Base-by-base conservation (phyloP, 305 asterid species). In the Plantago rigida region DNA sequence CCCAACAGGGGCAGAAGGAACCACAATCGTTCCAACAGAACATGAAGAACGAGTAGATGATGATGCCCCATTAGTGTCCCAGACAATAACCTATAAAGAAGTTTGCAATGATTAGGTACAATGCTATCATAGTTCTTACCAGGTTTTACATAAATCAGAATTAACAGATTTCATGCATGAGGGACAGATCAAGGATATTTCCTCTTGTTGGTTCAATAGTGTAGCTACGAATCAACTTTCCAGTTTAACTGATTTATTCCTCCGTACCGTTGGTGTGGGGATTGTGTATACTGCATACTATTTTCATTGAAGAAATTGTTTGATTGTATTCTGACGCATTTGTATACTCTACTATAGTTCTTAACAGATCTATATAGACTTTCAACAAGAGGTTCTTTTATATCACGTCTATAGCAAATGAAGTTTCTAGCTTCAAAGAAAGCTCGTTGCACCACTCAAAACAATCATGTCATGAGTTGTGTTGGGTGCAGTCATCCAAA, bases 41-140 rank as follows among this genome's bases (percentile, higher is more conserved):
- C 92, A 80, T 28, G 86, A 81, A 71, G 90, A 74, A 69, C 87
- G 89, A 57, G 28, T 64, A 39, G 87, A 72, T 44, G 92, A 71
- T 34, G 95, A 82, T 63, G 80, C 78, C 47, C 82, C 48, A 17
- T 64, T 47, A 45, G 94, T 71, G 73, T 87, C 97, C 95, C 95
- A 89, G 44, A 84, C 82, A 76, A 78, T 74, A 58, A 89, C 84
- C 94, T 89, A 45, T 58, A 36, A 60, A 63, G 52, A 13, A 63
- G 22, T 59, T 49, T 14, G 9, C 3, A 15, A 10, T 9, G 28
- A 34, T 34, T 6, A 34, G 41, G 41, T 34, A 34, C 41, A 34
- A 34, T 34, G 41, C 1, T 34, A 34, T 34, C 3, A 34, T 17
- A 17, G 41, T 34, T 6, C 41, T 4, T 34, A 6, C 7, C 9